These are phyloP conservation scores for Colletotrichum echinochloae DNA, from an alignment of 2,329 filamentous ascomycete species.

Conservation along the genomic window DNA sequence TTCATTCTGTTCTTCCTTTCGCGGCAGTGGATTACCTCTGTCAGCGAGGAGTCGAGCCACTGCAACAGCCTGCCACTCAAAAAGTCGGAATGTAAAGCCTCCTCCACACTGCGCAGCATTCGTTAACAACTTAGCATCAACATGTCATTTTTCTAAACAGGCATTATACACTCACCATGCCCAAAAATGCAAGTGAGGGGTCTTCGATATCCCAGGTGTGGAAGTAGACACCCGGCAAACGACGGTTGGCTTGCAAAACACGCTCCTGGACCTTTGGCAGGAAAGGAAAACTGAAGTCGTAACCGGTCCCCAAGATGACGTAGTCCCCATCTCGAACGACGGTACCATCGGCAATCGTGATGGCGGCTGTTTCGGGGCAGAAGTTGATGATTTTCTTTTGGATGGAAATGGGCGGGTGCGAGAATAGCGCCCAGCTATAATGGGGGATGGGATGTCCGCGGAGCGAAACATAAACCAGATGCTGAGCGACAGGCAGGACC, in stretches of 20 bases:
- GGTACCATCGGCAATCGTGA: slow-evolving; percentile 65
- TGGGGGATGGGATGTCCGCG: slow-evolving; percentile 60
- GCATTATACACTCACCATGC: slow-evolving; percentile 47
- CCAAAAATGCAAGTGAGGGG: slow-evolving; percentile 50
- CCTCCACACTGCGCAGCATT: slow-evolving; percentile 46
- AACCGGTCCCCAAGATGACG: slow-evolving; percentile 71
- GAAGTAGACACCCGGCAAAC: slow-evolving; percentile 52
- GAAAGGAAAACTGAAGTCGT: slow-evolving; percentile 68
- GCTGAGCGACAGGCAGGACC: slow-evolving; percentile 57
- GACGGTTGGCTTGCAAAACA: slow-evolving; percentile 52
- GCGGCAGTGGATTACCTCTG: slow-evolving; percentile 45
- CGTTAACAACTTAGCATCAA: no score
- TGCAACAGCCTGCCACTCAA: slow-evolving; percentile 55
- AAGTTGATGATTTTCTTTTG: slow-evolving; percentile 59
- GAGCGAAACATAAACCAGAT: slow-evolving; percentile 62
- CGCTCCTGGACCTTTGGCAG: slow-evolving; percentile 59
- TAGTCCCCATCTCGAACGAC: slow-evolving; percentile 62
- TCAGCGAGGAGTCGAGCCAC: slow-evolving; percentile 51
- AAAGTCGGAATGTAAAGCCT: slow-evolving; percentile 53
- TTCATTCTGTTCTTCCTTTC: slow-evolving; percentile 46
- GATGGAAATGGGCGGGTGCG: slow-evolving; percentile 61
- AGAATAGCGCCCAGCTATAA: slow-evolving; percentile 68
- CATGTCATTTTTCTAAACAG: neutral
- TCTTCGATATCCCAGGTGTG: slow-evolving; percentile 53
- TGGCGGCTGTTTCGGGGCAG: slow-evolving; percentile 49